Evolutionary conservation across 352 stramenopile species (phyloP), one percentile per base, ranked within the genome.

Genomic region (Globisporangium echinulatum): DNA sequence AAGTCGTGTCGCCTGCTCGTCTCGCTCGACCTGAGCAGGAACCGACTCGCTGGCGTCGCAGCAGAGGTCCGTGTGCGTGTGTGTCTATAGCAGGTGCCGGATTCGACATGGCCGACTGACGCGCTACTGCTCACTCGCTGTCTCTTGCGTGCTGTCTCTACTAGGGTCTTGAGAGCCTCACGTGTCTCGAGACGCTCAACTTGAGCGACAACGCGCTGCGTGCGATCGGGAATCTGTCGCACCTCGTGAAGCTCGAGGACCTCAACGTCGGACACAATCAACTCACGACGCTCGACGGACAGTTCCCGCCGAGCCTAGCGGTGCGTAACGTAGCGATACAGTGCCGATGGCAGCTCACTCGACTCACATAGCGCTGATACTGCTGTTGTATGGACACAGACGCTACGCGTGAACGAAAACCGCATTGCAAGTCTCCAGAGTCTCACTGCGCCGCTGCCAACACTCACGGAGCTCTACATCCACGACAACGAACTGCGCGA

Each of bases 241-340:
- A 82, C 15, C 63, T 92, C 54, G 76, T 64, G 8, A 90, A 92
- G 54, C 69, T 92, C 17, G 77, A 89, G 62, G 82, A 92, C 54
- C 67, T 92, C 43, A 82, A 89, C 43, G 52, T 92, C 14, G 66
- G 70, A 25, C 75, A 79, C 54, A 92, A 92, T 60, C 62, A 66
- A 1, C 51, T 92, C 7, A 58, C 57, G n/a, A 73, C 64, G 7
- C 59, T 92, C n/a, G 70, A 75, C 40, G 78, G 74, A 1, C 62
- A 76, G n/a, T 63, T 82, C 13, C 80, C 82, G 49, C 63, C 66
- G 3, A 85, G 79, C 38, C 54, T 92, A 19, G 58, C 56, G n/a
- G 81, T 87, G 46, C 17, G 61, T 36, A 25, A 5, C 8, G 3
- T 3, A 15, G 42, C 13, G 43, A 14, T 15, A 17, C 13, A 7